A percentile compares a stretch with the other conserved stretches of the same genome.
Evolutionary conservation across 306 rosid species (phyloP).

Genomic region (Hippophae gyantsensis): DNA sequence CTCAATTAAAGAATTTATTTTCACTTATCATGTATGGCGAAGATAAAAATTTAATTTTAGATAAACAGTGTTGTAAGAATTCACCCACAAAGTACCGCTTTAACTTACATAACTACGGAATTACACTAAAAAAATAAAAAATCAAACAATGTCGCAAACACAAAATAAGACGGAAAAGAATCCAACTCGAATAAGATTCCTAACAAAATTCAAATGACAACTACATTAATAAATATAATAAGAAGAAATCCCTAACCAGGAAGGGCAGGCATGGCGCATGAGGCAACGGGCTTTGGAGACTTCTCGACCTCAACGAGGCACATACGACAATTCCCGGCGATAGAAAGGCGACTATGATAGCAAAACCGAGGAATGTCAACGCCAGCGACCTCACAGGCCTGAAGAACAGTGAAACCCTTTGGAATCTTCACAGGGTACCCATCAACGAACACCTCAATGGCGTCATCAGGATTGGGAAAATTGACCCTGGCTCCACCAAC

Average conservation of each 20-base stretch:
- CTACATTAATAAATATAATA: background rate
- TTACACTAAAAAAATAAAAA: no score
- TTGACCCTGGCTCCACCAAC: conserved; percentile 74
- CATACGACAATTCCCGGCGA: conserved; percentile 98
- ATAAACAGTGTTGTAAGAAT: no score
- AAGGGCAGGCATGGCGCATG: conserved; percentile 99
- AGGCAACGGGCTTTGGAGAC: conserved; percentile 97
- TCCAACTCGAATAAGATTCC: no score
- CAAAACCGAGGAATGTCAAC: conserved; percentile 91
- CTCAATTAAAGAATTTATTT: conserved; percentile 11
- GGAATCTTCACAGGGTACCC: conserved; percentile 90
- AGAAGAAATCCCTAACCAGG: conserved; percentile 40
- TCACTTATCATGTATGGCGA: no score
- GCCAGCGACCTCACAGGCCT: conserved; percentile 96
- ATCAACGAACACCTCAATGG: conserved; percentile 86
- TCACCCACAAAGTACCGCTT: no score
- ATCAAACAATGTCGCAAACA: no score
- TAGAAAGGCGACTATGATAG: conserved; percentile 81
- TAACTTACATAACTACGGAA: no score
- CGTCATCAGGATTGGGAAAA: conserved; percentile 67
- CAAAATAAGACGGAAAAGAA: no score
- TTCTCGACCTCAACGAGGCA: conserved; percentile 99
- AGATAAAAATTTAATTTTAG: no score
- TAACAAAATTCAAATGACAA: no score
- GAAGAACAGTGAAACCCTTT: conserved; percentile 86